Conservation (phyloP, 805 yeast genomes). For the Zygoascus biomembranicola region DNA sequence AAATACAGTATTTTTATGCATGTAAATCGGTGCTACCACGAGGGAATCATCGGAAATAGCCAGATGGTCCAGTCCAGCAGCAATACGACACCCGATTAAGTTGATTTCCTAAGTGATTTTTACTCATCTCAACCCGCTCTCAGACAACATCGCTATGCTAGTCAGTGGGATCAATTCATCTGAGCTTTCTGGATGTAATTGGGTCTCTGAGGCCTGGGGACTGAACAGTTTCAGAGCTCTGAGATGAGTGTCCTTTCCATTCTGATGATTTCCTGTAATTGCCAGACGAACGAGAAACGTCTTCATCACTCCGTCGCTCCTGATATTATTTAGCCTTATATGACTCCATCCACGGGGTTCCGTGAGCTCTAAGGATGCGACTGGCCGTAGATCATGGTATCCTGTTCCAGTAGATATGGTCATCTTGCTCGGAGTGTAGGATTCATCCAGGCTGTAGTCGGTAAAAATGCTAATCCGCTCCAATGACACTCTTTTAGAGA, state of each 20-base stretch:
- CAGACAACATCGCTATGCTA: constrained; percentile 22
- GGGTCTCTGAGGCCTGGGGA: not conserved
- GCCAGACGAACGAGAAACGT: constrained; percentile 56
- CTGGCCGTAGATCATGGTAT: constrained; percentile 66
- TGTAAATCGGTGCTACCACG: no score
- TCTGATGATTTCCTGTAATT: constrained; percentile 77
- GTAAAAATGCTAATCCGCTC: constrained; percentile 63
- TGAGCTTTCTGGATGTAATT: not conserved
- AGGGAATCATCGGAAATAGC: no score
- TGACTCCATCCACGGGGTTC: constrained; percentile 78
- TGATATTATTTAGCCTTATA: constrained; percentile 46
- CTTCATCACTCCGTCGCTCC: constrained; percentile 45
- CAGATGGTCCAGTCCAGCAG: no score
- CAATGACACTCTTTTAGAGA: constrained; percentile 65
- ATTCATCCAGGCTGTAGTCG: constrained; percentile 69
- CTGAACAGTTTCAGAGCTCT: constrained; percentile 61
- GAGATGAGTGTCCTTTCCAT: constrained; percentile 91
- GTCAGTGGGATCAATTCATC: constrained; percentile 23
- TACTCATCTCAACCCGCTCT: constrained; percentile 10
- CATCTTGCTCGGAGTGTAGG: constrained; percentile 79
- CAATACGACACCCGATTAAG: no score
- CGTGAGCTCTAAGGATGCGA: constrained; percentile 46
- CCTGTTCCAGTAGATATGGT: constrained; percentile 67
- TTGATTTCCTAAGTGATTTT: no score
- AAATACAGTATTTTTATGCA: no score